Evolutionary conservation across 352 stramenopile species (phyloP).

Genomic region (Ophiocytium majus): DNA sequence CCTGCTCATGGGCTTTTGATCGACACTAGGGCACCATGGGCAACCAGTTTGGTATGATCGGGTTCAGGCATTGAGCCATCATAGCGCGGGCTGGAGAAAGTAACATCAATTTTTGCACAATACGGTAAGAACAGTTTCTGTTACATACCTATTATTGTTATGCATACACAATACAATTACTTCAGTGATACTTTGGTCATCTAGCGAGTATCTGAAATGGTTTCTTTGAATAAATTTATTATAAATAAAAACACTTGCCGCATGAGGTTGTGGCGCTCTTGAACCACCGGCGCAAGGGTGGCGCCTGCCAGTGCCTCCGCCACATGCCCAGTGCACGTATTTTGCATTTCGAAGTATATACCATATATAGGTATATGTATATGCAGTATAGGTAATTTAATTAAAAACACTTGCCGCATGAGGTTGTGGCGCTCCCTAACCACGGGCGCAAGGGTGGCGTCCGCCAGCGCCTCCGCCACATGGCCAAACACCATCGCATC

Average conservation of each 20-base stretch:
- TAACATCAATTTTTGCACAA: not conserved
- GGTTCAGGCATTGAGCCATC: not conserved
- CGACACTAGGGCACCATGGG: no score
- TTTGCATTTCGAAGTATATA: no score
- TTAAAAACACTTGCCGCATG: not conserved
- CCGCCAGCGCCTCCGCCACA: not conserved
- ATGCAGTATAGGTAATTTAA: not conserved
- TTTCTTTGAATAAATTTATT: no score
- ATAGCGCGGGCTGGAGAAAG: not conserved
- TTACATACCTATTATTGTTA: not conserved
- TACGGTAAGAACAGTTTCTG: not conserved
- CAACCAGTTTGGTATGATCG: no score
- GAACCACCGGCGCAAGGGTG: not conserved
- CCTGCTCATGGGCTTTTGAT: no score
- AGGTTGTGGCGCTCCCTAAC: not conserved
- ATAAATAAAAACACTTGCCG: not conserved
- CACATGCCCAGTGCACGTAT: not conserved
- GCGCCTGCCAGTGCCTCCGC: not conserved
- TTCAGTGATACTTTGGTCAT: not conserved
- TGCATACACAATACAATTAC: not conserved
- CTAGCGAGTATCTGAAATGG: not conserved
- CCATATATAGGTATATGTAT: no score
- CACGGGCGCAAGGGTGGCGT: not conserved
- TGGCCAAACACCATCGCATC: slow-evolving; percentile 13
- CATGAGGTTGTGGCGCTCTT: not conserved